These are phyloP conservation scores for Cetraspora pellucida DNA, from an alignment of 192 early-diverging fungal species.

Conservation along the genomic window DNA sequence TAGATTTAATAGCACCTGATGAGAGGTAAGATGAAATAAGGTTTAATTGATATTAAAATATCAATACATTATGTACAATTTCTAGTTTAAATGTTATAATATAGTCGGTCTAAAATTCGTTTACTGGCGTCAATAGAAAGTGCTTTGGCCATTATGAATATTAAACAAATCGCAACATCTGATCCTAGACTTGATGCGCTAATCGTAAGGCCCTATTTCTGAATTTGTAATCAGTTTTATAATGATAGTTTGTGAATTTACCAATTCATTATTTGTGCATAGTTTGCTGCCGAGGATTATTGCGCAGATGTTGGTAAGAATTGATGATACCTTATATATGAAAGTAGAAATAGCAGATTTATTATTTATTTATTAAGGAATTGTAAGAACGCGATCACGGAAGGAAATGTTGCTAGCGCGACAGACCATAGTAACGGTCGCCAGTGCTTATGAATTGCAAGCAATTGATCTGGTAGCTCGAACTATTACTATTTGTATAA, in stretches of 20 bases:
- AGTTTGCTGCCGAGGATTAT: slow-evolving; percentile 95
- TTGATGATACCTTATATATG: background rate
- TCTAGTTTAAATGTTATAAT: slow-evolving; percentile 1
- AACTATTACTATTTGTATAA: too few species aligned
- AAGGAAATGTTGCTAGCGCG: slow-evolving; percentile 81
- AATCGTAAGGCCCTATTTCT: slow-evolving; percentile 49
- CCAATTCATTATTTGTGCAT: background rate
- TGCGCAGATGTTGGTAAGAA: slow-evolving; percentile 76
- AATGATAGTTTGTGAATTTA: too few species aligned
- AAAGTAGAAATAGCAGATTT: background rate
- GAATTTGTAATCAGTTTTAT: background rate
- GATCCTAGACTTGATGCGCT: slow-evolving; percentile 81
- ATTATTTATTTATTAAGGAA: slow-evolving; percentile 39
- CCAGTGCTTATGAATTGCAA: slow-evolving; percentile 82
- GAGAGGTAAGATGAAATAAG: slow-evolving; percentile 48
- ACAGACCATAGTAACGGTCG: slow-evolving; percentile 76
- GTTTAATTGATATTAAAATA: background rate
- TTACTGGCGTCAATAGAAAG: slow-evolving; percentile 91
- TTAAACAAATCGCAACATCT: slow-evolving; percentile 78
- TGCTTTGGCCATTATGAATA: slow-evolving; percentile 82
- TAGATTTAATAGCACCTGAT: slow-evolving; percentile 70
- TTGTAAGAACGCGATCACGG: slow-evolving; percentile 72
- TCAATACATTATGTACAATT: background rate
- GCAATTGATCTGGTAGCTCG: slow-evolving; percentile 85
- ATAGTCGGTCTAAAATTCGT: slow-evolving; percentile 65